phyloP scores from a whole-genome alignment of 441 rosid genomes.

The Melianthus villosus region DNA sequence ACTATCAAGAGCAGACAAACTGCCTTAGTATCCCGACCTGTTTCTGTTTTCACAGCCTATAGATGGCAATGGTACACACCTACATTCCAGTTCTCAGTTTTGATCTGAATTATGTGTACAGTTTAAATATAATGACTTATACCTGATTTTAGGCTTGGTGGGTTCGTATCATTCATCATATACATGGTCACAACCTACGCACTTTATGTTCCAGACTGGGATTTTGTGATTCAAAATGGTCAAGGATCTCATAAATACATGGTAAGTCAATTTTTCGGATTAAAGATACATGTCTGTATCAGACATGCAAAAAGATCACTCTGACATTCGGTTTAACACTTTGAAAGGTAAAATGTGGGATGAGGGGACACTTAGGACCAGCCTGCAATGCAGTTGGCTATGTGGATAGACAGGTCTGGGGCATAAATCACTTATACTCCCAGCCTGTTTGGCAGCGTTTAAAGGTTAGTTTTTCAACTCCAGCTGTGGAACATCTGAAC shows the following conservation, averaged over 20 bases:
- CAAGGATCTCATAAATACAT: too few relatives aligned
- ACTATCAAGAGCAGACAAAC: conserved; percentile 35
- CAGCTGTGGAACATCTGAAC: too few relatives aligned
- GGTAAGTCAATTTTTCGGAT: too few relatives aligned
- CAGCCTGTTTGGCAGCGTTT: conserved; percentile 43
- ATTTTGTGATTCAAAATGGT: conserved; percentile 11
- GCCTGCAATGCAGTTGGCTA: conserved; percentile 62
- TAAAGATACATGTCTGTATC: too few relatives aligned
- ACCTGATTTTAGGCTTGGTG: conserved; percentile 40
- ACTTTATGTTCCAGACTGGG: conserved; percentile 52
- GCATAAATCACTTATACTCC: conserved; percentile 42
- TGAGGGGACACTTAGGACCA: conserved; percentile 60
- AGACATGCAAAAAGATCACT: too few relatives aligned
- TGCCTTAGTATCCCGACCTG: conserved; percentile 19
- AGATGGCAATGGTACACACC: conserved; percentile 47
- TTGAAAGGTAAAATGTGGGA: conserved; percentile 56
- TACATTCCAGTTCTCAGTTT: too few relatives aligned
- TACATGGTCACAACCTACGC: conserved; percentile 36
- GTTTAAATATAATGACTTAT: too few relatives aligned
- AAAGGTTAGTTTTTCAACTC: conserved; percentile 37
- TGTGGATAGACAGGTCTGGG: conserved; percentile 46
- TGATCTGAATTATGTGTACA: too few relatives aligned
- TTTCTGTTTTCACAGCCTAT: conserved; percentile 40
- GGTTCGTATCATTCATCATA: conserved; percentile 32
- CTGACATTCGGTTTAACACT: neutral